These are phyloP conservation scores for Didymella lethalis DNA, from an alignment of 2,329 filamentous ascomycete genomes.

Conservation along the genomic window DNA sequence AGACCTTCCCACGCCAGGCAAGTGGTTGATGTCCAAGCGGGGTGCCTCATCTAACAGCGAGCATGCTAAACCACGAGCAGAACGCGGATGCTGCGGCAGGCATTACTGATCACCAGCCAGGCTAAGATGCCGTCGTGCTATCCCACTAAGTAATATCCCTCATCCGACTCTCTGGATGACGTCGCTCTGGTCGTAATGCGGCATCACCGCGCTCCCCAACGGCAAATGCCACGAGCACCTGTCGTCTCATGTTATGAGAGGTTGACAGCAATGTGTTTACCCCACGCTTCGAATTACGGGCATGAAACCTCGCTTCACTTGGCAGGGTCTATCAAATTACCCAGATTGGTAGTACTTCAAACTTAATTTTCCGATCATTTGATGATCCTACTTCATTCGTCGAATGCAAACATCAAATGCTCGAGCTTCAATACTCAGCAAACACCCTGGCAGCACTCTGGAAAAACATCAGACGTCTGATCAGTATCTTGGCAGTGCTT, in stretches of 20 bases:
- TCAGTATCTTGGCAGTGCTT: neutral
- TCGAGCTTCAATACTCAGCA: neutral
- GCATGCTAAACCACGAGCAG: constrained; percentile 10
- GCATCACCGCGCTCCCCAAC: neutral
- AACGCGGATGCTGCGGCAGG: constrained; percentile 9
- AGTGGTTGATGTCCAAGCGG: constrained; percentile 10
- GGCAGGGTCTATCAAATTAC: constrained; percentile 20
- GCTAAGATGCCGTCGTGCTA: constrained; percentile 1
- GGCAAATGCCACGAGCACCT: neutral
- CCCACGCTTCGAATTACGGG: constrained; percentile 14
- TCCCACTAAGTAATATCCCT: neutral
- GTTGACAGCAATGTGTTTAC: neutral
- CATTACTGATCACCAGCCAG: constrained; percentile 3
- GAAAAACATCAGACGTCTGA: neutral
- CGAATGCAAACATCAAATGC: neutral
- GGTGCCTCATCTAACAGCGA: constrained; percentile 12
- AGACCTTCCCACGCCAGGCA: constrained; percentile 5
- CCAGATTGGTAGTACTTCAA: constrained; percentile 9
- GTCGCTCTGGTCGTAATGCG: constrained; percentile 5
- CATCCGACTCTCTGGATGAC: constrained; percentile 18
- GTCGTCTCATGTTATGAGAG: neutral
- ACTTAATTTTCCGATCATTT: neutral
- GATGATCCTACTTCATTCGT: neutral
- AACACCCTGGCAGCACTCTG: neutral
- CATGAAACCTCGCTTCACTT: constrained; percentile 22